These are phyloP conservation scores for Puccinia polysora DNA, from an alignment of 1,284 basidiomycete species.

Conservation along the genomic window DNA sequence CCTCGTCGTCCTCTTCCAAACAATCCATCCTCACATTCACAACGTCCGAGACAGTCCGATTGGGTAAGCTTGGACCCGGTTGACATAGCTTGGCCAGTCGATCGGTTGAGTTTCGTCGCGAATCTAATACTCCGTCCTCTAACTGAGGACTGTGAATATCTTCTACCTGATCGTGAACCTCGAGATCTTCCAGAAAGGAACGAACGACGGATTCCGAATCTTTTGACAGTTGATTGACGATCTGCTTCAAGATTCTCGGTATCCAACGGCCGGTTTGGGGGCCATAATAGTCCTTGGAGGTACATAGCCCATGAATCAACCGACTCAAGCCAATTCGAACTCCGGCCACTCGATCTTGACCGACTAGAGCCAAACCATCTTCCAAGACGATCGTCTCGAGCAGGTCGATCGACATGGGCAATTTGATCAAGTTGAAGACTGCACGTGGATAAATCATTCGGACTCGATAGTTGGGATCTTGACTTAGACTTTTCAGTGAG, in stretches of 20 bases:
- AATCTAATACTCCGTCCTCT: no score
- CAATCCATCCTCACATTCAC: conserved; percentile 2
- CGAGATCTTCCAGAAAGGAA: conserved; percentile 22
- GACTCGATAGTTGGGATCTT: conserved; percentile 25
- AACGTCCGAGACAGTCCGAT: no score
- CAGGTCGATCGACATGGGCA: conserved; percentile 7
- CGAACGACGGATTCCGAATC: conserved; percentile 27
- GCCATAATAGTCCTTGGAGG: conserved; percentile 20
- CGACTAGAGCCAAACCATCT: conserved; percentile 9
- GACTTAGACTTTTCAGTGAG: conserved; percentile 26
- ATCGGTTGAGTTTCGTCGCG: no score
- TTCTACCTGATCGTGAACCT: conserved; percentile 11
- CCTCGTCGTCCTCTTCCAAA: conserved; percentile 31
- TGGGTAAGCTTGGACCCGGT: no score
- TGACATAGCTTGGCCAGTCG: no score
- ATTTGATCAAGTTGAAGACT: conserved; percentile 22
- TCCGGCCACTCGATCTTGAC: conserved; percentile 33
- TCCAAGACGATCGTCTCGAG: conserved; percentile 11
- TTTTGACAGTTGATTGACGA: conserved; percentile 8
- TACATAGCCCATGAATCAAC: conserved; percentile 26
- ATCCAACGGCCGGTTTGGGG: background rate
- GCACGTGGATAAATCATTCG: conserved; percentile 37
- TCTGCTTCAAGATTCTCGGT: background rate
- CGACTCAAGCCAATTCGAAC: conserved; percentile 36
- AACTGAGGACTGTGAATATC: no score